Evolutionary conservation across 805 yeast species (phyloP), one percentile per base, ranked within the genome.

Genomic region (Candida sithepensis): DNA sequence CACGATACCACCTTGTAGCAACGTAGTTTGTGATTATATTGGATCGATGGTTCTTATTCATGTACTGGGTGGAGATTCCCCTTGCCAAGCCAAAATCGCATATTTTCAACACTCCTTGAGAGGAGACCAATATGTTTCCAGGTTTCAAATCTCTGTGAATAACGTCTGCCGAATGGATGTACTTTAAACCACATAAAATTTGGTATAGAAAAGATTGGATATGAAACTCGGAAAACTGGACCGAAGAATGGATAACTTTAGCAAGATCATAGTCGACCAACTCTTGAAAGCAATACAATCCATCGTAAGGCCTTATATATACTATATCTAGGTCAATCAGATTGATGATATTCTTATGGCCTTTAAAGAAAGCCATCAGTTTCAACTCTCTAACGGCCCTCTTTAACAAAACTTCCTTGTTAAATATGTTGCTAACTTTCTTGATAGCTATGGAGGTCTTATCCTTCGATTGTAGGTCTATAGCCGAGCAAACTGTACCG

Each of bases 21-120:
- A 91, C 97, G 61, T 91, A 91, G 56, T 81, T 84, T 10, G 96
- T 87, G 23, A 87, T 86, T 14, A 77, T 72, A 26, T 63, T 68
- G 14, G 70, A 64, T 43, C 64, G 67, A 50, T 53, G 69, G 57
- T 59, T 66, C 32, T 47, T 47, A 39, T 57, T 61, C 64, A 58
- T 64, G 53, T 46, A 64, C 34, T 56, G 54, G 18, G 57, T 60
- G 10, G 64, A 59, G 12, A 88, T 72, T 1, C 96, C 95, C 60
- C 97, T 72, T 1, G 97, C 96, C 32, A 91, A 71, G 0, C 98
- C 98, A 71, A 91, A 91, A 67, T 91, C 98, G 66, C 97, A 89
- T 16, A 91, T 88, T 61, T 91, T 91, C 42, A 91, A 68, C 4
- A 66, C 71, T 0, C 98, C 97, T 46, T 81, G 82, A 2, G 79